phyloP scores from a whole-genome alignment of 805 yeast species.

The Starmerella davenportii region DNA sequence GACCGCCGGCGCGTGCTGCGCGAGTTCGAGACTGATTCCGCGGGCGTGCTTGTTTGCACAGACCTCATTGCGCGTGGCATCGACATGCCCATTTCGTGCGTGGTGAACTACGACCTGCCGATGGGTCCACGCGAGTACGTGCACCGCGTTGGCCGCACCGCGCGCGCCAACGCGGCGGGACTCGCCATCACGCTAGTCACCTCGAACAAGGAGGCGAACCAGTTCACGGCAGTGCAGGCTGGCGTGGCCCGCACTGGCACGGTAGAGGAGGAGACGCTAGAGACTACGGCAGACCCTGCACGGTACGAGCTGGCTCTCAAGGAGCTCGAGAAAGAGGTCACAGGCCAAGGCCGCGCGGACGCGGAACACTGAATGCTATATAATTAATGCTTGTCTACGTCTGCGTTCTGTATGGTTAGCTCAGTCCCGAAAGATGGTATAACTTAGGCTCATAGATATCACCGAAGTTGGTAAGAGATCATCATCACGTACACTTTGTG shows the following conservation, averaged over 20 bases:
- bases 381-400: too few relatives aligned
- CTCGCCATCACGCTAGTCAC: constrained; percentile 52
- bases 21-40: constrained; percentile 37
- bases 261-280: constrained; percentile 14
- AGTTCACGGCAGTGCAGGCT: constrained; percentile 24
- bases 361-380: too few relatives aligned
- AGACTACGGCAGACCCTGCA: constrained; percentile 25
- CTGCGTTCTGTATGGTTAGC: too few relatives aligned
- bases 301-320: constrained; percentile 31
- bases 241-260: constrained; percentile 20
- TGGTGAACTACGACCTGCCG: constrained; percentile 83
- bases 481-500: constrained; percentile 16
- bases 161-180: constrained; percentile 75
- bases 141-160: constrained; percentile 93
- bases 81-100: constrained; percentile 55
- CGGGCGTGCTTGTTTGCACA: constrained; percentile 46
- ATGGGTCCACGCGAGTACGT: constrained; percentile 77
- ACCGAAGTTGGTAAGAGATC: constrained; percentile 18
- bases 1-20: constrained; percentile 41
- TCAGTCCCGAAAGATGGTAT: constrained; percentile 23
- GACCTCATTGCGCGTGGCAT: constrained; percentile 95
- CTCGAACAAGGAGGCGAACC: constrained; percentile 59
- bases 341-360: neutral
- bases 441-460: constrained; percentile 19
- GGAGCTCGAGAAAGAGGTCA: constrained; percentile 27